Evolutionary conservation across 192 early-diverging fungal genomes (phyloP).

Genomic region (Paraglomus occultum): DNA sequence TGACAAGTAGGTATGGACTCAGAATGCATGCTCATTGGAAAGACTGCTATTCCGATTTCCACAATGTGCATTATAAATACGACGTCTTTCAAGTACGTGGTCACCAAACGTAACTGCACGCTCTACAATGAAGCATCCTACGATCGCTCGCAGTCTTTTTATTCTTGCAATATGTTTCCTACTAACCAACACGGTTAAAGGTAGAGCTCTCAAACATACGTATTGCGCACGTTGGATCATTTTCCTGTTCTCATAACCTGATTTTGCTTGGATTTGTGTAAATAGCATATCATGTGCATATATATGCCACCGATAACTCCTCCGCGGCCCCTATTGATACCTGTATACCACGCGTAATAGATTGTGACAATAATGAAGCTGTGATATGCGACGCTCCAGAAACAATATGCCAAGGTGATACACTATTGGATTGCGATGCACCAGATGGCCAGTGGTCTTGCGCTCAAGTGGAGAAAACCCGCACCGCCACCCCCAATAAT

Average conservation of each 20-base stretch:
- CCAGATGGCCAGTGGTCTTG: slow-evolving; percentile 20
- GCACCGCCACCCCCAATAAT: background rate
- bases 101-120: slow-evolving; percentile 7
- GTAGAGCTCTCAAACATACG: background rate
- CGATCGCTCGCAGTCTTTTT: background rate
- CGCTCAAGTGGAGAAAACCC: background rate
- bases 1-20: slow-evolving; percentile 1
- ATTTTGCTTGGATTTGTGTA: too few species aligned
- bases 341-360: slow-evolving; percentile 5
- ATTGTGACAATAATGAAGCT: background rate
- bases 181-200: slow-evolving; percentile 7
- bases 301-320: too few species aligned
- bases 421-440: slow-evolving; percentile 12
- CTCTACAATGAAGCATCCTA: too few species aligned
- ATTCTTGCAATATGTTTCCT: slow-evolving; percentile 9
- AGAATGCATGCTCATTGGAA: background rate
- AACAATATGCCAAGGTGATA: background rate
- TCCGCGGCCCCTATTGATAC: background rate
- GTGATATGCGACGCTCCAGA: background rate
- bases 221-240: slow-evolving; percentile 9
- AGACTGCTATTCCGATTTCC: slow-evolving; percentile 11
- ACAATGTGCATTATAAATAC: slow-evolving; percentile 1
- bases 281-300: too few species aligned
- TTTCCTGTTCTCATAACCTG: slow-evolving; percentile 7
- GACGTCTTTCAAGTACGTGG: slow-evolving; percentile 8